phyloP scores from a whole-genome alignment of 768 basidiomycete genomes.

The Tylopilus subfusipes region DNA sequence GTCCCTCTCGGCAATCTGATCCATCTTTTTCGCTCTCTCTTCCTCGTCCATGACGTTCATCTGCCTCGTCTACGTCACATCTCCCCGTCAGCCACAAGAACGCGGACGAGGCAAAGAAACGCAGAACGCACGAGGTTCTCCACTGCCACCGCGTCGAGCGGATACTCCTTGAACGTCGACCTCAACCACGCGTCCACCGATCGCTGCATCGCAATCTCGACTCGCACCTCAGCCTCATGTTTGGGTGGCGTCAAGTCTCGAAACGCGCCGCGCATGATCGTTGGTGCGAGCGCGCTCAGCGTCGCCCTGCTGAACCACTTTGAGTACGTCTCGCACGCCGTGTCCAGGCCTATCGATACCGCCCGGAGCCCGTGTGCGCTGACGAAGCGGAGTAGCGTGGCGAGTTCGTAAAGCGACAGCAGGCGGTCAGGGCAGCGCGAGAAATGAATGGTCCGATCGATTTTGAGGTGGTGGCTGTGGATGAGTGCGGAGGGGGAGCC shows the following conservation, averaged over 20 bases:
- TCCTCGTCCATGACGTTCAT: neutral
- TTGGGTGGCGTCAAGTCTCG: neutral
- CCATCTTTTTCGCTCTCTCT: neutral
- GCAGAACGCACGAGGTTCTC: slow-evolving; percentile 4
- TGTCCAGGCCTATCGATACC: slow-evolving; percentile 7
- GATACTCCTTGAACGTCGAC: slow-evolving; percentile 7
- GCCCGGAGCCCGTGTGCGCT: neutral
- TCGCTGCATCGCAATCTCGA: neutral
- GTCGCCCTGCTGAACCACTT: slow-evolving; percentile 10
- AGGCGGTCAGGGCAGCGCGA: neutral
- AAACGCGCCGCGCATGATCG: neutral
- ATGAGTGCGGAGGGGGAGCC: slow-evolving; percentile 1
- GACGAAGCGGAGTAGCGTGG: slow-evolving; percentile 9
- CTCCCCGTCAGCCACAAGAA: neutral
- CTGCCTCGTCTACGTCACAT: neutral
- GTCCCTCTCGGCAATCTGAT: neutral
- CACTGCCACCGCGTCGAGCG: neutral
- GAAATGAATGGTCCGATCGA: neutral
- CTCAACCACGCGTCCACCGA: slow-evolving; percentile 8
- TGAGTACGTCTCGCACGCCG: slow-evolving; percentile 12
- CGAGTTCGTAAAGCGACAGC: slow-evolving; percentile 11
- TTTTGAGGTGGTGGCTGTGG: slow-evolving; percentile 1
- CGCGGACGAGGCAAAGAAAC: no score
- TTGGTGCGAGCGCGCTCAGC: neutral
- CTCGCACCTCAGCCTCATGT: neutral